Evolutionary conservation across 352 stramenopile genomes (phyloP), one percentile per base, ranked within the genome.

Genomic region (Pythium chondricola): DNA sequence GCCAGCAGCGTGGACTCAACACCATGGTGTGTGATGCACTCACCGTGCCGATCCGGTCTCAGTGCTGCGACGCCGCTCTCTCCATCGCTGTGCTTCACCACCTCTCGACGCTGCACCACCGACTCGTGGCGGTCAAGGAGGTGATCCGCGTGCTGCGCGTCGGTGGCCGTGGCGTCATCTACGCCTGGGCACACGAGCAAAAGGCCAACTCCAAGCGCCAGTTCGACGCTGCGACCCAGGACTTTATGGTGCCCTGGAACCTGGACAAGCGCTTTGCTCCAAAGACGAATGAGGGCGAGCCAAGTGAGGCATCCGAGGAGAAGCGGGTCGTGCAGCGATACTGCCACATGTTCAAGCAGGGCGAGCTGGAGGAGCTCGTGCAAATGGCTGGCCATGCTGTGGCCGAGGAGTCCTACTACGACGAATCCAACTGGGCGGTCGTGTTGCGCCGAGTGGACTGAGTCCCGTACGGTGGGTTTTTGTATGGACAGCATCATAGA

Each of bases 171-270:
- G 79, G 76, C 41, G 67, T 94, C 21, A 87, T 94, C 58, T 94
- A 93, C 53, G 83, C 83, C 11, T 94, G 83, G 83, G 83, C 83
- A 0, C 81, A 94, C 60, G 83, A 94, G 40, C 83, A 94, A 39
- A 78, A 81, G 48, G 58, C 66, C 31, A 72, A 77, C 20, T 94
- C 83, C 47, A 75, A 78, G 61, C 80, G 83, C 9, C 70, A 79
- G 16, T 94, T 94, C 48, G 76, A 86, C 18, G 65, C 59, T 2
- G 43, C 52, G 13, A 69, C 66, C 20, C 83, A 94, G 61, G 83
- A 94, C 48, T 94, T 89, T 42, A 91, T 94, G 77, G 80, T 94
- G 39, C 83, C 83, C 17, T 94, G 83, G 80, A 90, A 92, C 55
- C 49, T 94, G 2, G 80, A 94, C 61, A 83, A 83, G 62, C 79